Evolutionary conservation across 495 filamentous ascomycete genomes (phyloP).

Genomic region (Baudoinia panamericana): DNA sequence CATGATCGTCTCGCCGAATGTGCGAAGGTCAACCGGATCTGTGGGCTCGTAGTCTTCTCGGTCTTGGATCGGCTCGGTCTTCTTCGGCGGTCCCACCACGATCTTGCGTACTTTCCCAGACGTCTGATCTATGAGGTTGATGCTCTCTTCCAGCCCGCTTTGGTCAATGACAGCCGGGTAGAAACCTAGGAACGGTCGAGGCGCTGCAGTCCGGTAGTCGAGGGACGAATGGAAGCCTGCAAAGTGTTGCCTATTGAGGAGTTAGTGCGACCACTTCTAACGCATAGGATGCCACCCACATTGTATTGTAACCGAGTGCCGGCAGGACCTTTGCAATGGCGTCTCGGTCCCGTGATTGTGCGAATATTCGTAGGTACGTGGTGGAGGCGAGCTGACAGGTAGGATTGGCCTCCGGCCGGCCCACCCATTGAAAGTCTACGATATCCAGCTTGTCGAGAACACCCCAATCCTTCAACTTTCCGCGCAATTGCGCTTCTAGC

Average conservation of each 20-base stretch:
- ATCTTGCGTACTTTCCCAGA: background rate
- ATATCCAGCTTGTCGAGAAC: constrained; percentile 15
- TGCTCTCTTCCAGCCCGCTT: constrained; percentile 16
- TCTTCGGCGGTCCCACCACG: constrained; percentile 12
- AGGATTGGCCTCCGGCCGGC: constrained; percentile 13
- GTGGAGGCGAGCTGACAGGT: constrained; percentile 17
- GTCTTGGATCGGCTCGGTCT: constrained; percentile 3
- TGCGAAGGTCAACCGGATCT: constrained; percentile 8
- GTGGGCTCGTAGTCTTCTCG: constrained; percentile 17
- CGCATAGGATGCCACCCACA: constrained; percentile 3
- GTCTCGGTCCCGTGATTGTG: constrained; percentile 11
- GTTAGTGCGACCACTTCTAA: background rate
- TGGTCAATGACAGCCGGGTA: constrained; percentile 17
- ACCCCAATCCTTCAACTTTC: constrained; percentile 6
- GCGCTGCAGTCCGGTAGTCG: constrained; percentile 23
- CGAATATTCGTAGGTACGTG: constrained; percentile 23
- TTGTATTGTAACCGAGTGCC: constrained; percentile 7
- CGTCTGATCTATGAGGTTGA: constrained; percentile 5
- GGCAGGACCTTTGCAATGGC: constrained; percentile 13
- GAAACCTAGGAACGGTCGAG: constrained; percentile 25
- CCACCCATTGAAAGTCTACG: constrained; percentile 22
- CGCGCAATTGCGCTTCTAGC: constrained; percentile 31
- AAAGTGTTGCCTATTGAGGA: constrained; percentile 1
- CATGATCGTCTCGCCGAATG: constrained; percentile 19
- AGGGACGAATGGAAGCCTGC: constrained; percentile 18